Base-by-base conservation (phyloP, 2,329 filamentous ascomycete species). In the Sporothrix protearum region DNA sequence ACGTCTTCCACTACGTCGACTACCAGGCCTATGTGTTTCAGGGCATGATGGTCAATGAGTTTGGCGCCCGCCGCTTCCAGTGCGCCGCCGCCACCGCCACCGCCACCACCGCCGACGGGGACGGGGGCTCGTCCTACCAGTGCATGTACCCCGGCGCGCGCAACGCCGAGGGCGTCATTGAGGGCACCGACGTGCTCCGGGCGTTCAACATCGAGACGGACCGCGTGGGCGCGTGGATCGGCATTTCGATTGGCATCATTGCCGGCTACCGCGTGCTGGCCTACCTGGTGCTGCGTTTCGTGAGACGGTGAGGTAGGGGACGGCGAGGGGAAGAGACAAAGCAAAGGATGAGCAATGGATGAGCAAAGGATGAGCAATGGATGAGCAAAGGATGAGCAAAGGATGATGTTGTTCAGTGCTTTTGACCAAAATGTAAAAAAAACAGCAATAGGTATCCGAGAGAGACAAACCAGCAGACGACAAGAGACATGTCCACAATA, bases 1-100 rank as follows among this genome's bases (percentile, higher is more conserved):
- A 96, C 76, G 92, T 92, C 6, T 96, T 96, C 76, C 91, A 94
- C 78, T 96, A 94, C 79, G 94, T 94, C 77, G 92, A 96, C 78
- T 96, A 96, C 77, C 92, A 95, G 78, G 87, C 84, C 55, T 96
- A 94, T 76, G 93, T 96, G 3, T 97, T 96, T 78, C 88, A 95
- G 78, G 93, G 92, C 16, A 96, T 97, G 93, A 96, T 96, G 92
- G 89, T 95, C 69, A 96, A 96, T 77, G 92, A 97, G 81, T 96
- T 97, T 78, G 82, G 83, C 0, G 75, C 86, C 22, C 83, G 92
- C 16, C 85, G 82, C 2, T 96, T 92, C 79, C 78, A 80, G 3
- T 95, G 92, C 77, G 69, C 53, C 22, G 6, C 10, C 1, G 28
- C 30, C 1, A 9, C 14, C 25, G 42, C 10, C 14, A 81, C 76